Base-by-base conservation (phyloP, 768 basidiomycete species). In the Mycena alexandri region DNA sequence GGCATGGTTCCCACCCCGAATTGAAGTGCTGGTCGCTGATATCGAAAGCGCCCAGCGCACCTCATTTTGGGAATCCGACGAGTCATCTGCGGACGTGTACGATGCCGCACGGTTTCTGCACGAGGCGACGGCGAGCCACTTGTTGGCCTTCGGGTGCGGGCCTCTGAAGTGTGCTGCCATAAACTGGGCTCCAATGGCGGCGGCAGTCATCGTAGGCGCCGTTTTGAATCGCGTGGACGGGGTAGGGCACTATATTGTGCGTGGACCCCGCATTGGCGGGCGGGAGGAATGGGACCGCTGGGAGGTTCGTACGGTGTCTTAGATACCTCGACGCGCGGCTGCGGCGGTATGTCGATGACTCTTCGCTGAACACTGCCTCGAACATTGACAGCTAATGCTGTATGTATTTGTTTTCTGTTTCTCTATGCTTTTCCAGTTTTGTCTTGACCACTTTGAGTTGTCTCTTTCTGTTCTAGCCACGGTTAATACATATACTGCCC, bases 111-210 rank as follows among this genome's bases (percentile, higher is more conserved):
- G 86, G 63, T 71, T 44, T 75, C 67, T n/a, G 61, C 64, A 16
- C 70, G 74, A 11, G 43, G 74, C 17, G 51, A 73, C 71, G 46
- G 61, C 63, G 12, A 61, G 58, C 3, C 66, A 77, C 34, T 63
- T 72, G 71, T 70, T 84, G 12, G 78, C 86, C 0, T 90, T 90
- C 69, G 89, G 89, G 2, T 70, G 74, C 55, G 86, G 86, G 2
- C 76, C 76, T 13, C 69, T 89, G 57, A 71, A 76, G n/a, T 89
- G 87, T 54, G 78, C 84, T 10, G 89, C 85, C 0, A 71, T 72
- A 19, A 75, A 73, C 5, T 88, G 87, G 82, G 88, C 86, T 8
- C 83, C 86, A 1, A 80, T 84, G 55, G 85, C 86, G 1, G 85
- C 83, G 3, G 88, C 79, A 0, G 66, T 88, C 2, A 78, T 90